These are phyloP conservation scores for Boletus pseudopeckii DNA, from an alignment of 768 basidiomycete genomes.

Conservation along the genomic window DNA sequence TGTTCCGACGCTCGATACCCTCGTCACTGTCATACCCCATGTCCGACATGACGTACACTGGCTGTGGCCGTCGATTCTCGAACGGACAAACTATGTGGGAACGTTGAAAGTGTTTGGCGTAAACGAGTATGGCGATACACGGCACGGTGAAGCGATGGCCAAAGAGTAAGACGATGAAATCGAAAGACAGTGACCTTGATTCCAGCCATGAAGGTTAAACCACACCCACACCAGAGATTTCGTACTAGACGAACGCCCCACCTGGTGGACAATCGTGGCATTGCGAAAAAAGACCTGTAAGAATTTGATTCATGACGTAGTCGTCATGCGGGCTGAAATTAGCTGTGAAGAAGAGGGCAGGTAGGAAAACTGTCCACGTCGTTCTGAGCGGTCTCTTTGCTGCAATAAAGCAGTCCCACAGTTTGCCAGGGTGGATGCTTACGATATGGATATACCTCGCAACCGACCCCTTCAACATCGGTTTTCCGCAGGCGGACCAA, in stretches of 20 bases:
- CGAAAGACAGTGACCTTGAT: slow-evolving; percentile 7
- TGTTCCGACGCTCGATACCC: slow-evolving; percentile 1
- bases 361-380: not conserved
- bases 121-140: slow-evolving; percentile 6
- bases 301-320: not conserved
- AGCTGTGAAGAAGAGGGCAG: not conserved
- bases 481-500: slow-evolving; percentile 4
- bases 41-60: slow-evolving; percentile 3
- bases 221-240: slow-evolving; percentile 3
- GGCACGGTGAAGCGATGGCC: slow-evolving; percentile 11
- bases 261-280: not conserved
- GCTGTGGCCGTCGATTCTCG: slow-evolving; percentile 4
- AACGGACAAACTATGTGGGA: slow-evolving; percentile 10
- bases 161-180: slow-evolving; percentile 5
- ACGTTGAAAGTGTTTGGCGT: slow-evolving; percentile 4
- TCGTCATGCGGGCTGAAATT: too few relatives aligned
- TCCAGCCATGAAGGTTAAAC: slow-evolving; percentile 1
- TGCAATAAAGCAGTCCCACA: too few relatives aligned
- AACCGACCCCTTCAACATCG: slow-evolving; percentile 23
- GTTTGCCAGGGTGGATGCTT: too few relatives aligned
- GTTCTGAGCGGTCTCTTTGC: not conserved
- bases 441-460: slow-evolving; percentile 15
- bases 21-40: slow-evolving; percentile 5
- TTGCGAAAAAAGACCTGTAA: not conserved
- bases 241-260: slow-evolving; percentile 2